Evolutionary conservation across 2,329 filamentous ascomycete genomes (phyloP).

Genomic region (Thielaviopsis ethacetica): DNA sequence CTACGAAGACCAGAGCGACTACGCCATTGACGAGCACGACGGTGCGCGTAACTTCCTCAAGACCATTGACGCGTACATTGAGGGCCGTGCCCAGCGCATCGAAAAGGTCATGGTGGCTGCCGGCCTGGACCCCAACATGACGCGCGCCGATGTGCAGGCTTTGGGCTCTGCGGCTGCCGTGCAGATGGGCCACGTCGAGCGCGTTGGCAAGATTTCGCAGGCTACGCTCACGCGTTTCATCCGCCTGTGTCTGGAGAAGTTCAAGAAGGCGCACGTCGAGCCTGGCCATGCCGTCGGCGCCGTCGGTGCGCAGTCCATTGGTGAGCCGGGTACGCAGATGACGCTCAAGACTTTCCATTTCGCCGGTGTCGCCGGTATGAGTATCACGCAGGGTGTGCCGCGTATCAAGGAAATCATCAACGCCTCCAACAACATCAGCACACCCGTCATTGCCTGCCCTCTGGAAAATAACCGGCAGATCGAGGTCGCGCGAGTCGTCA

Average conservation of each 20-base stretch:
- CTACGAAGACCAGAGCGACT: conserved; percentile 54
- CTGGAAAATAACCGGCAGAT: conserved; percentile 61
- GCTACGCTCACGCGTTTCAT: conserved; percentile 63
- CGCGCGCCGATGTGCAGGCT: conserved; percentile 17
- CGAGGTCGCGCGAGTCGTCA: conserved; percentile 73
- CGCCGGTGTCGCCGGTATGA: conserved; percentile 98
- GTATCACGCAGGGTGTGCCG: conserved; percentile 95
- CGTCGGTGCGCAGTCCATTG: conserved; percentile 92
- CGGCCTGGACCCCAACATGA: conserved; percentile 26
- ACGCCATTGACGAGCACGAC: conserved; percentile 61
- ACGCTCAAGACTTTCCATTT: conserved; percentile 99
- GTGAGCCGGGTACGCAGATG: conserved; percentile 97
- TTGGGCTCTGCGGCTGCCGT: conserved; percentile 8
- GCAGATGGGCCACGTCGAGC: conserved; percentile 36
- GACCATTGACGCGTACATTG: conserved; percentile 59
- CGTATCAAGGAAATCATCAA: conserved; percentile 99
- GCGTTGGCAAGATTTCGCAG: conserved; percentile 69
- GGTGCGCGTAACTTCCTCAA: conserved; percentile 68
- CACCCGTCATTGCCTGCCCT: conserved; percentile 79
- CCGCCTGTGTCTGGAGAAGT: conserved; percentile 69
- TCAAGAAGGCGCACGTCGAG: conserved; percentile 79
- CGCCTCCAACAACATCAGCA: conserved; percentile 83
- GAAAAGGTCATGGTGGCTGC: conserved; percentile 33
- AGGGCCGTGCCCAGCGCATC: conserved; percentile 43
- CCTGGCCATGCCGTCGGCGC: conserved; percentile 92